phyloP scores from a whole-genome alignment of 2,329 filamentous ascomycete species.

The Cladosporium austrohemisphaericum region DNA sequence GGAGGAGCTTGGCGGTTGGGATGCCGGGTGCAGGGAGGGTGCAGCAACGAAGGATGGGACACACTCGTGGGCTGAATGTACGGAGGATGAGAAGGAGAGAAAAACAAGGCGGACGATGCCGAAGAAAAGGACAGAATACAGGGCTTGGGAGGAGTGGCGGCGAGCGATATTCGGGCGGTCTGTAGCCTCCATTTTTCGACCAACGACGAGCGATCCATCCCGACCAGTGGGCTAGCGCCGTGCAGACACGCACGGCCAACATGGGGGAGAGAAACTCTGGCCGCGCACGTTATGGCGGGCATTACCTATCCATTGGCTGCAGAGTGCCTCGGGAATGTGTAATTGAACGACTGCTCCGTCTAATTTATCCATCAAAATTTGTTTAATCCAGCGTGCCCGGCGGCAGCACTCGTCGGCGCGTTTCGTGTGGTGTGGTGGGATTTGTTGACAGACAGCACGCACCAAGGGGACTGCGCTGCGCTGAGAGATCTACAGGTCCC shows the following conservation, averaged over 20 bases:
- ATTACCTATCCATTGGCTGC: conserved; percentile 5
- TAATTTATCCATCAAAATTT: neutral
- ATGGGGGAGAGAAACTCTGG: conserved; percentile 8
- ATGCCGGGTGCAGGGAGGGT: conserved; percentile 3
- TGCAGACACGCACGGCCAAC: conserved; percentile 7
- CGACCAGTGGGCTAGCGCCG: conserved; percentile 11
- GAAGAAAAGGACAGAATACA: conserved; percentile 7
- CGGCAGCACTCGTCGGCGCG: neutral
- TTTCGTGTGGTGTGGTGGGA: neutral
- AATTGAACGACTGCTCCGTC: neutral
- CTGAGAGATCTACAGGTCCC: conserved; percentile 13
- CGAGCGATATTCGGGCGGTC: conserved; percentile 9
- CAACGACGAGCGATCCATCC: conserved; percentile 10
- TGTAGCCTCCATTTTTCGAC: conserved; percentile 11
- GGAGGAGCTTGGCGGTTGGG: conserved; percentile 14
- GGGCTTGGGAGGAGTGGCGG: conserved; percentile 11
- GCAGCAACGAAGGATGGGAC: conserved; percentile 11
- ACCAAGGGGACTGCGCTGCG: conserved; percentile 11
- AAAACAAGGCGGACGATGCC: neutral
- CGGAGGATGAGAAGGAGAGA: neutral
- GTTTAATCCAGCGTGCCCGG: neutral
- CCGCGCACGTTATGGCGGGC: conserved; percentile 1
- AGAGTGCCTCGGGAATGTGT: neutral
- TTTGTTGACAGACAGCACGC: conserved; percentile 8
- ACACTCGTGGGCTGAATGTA: conserved; percentile 2